These are phyloP conservation scores for Anacardium occidentale DNA, from an alignment of 345 rosid species.

Conservation along the genomic window DNA sequence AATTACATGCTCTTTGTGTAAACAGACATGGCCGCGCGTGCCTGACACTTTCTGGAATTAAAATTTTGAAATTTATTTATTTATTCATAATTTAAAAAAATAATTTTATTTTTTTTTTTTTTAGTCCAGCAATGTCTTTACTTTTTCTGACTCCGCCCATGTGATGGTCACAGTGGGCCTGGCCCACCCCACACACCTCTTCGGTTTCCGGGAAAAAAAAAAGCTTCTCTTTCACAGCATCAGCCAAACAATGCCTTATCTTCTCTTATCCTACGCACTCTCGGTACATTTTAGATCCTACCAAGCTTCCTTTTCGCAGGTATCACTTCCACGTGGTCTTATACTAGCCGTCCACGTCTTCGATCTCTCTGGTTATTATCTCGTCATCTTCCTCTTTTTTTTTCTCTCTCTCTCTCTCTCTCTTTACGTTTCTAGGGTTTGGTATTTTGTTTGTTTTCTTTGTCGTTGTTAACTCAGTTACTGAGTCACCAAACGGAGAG, in stretches of 20 bases:
- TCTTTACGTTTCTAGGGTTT: constrained; percentile 44
- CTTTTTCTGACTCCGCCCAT: constrained; percentile 65
- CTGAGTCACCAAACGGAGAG: constrained; percentile 23
- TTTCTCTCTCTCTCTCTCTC: not conserved
- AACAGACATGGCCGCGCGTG: too few species aligned
- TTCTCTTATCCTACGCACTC: constrained; percentile 29
- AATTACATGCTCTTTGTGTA: too few species aligned
- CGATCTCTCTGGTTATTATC: constrained; percentile 10
- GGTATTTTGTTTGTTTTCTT: constrained; percentile 6
- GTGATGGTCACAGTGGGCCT: constrained; percentile 62
- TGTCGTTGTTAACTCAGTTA: constrained; percentile 3
- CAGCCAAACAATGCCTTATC: constrained; percentile 32
- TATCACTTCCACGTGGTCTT: constrained; percentile 49
- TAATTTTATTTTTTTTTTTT: too few species aligned
- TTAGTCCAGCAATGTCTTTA: constrained; percentile 39
- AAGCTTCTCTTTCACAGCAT: constrained; percentile 16
- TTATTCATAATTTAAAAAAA: too few species aligned
- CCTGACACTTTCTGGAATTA: too few species aligned
- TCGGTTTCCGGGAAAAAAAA: constrained; percentile 56
- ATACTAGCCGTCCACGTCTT: constrained; percentile 44
- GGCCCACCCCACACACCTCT: constrained; percentile 42
- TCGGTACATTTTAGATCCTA: constrained; percentile 33
- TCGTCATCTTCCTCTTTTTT: constrained; percentile 28
- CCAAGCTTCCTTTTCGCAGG: not conserved
- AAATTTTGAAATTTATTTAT: too few species aligned